These are phyloP conservation scores for Chalciporus sphaerocephalus DNA, from an alignment of 768 basidiomycete genomes.

Conservation along the genomic window DNA sequence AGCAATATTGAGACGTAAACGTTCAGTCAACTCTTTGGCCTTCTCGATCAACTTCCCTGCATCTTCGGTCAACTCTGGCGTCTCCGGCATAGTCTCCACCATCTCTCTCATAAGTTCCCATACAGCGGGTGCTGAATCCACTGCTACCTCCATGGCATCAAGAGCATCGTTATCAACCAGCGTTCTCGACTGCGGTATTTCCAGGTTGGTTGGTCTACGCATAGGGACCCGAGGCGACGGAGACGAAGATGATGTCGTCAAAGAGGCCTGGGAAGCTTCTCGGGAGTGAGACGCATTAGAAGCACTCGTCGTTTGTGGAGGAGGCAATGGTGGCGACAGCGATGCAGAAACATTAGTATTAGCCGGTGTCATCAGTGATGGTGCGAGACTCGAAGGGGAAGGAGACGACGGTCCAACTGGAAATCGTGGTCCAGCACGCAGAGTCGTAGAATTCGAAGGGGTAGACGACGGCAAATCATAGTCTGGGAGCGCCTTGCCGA, in stretches of 20 bases:
- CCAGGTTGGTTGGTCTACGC: constrained; percentile 38
- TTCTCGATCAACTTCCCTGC: constrained; percentile 51
- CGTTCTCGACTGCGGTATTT: constrained; percentile 53
- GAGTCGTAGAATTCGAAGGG: constrained; percentile 24
- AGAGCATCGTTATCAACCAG: constrained; percentile 76
- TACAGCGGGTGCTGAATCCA: constrained; percentile 73
- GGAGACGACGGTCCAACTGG: constrained; percentile 36
- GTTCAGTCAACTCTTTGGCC: constrained; percentile 62
- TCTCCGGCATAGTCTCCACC: constrained; percentile 54
- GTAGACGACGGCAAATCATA: constrained; percentile 39
- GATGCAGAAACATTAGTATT: constrained; percentile 4
- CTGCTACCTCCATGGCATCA: constrained; percentile 71
- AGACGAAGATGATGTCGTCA: constrained; percentile 38
- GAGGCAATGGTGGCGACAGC: constrained; percentile 12
- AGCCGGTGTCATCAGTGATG: constrained; percentile 6
- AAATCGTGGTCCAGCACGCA: constrained; percentile 51
- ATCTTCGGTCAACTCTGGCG: constrained; percentile 39
- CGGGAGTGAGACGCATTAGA: constrained; percentile 35
- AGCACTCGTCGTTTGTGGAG: constrained; percentile 8
- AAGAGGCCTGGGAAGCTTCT: constrained; percentile 41
- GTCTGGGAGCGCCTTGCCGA: constrained; percentile 76
- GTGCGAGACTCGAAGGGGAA: constrained; percentile 17
- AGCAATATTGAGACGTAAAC: constrained; percentile 55
- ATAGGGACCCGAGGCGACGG: constrained; percentile 27
- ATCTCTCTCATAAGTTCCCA: constrained; percentile 81